Conservation (phyloP, 306 rosid species). For the Cyamopsis tetragonoloba region DNA sequence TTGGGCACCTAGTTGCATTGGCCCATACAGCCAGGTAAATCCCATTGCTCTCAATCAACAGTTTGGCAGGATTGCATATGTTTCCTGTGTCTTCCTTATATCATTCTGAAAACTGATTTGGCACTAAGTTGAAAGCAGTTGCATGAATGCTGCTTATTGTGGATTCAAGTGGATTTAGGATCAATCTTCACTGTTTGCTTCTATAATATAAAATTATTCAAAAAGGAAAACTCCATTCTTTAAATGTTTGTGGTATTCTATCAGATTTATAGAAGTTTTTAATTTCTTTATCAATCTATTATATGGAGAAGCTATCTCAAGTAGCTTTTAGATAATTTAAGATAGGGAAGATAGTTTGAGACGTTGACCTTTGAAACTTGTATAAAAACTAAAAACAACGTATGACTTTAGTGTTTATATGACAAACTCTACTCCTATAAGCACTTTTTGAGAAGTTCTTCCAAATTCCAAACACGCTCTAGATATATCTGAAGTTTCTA, state of each 20-base stretch:
- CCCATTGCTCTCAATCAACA: background rate
- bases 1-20: conserved; percentile 99
- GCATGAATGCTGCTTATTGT: background rate
- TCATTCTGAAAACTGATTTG: conserved; percentile 1
- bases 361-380: too few species aligned
- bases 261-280: too few species aligned
- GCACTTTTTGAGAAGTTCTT: too few species aligned
- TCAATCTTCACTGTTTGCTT: background rate
- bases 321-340: too few species aligned
- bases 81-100: conserved; percentile 6
- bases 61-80: background rate
- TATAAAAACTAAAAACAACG: too few species aligned
- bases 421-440: too few species aligned
- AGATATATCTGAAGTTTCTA: background rate
- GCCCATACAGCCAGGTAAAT: conserved; percentile 95
- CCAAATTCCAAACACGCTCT: too few species aligned
- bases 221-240: background rate
- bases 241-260: background rate
- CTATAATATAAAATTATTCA: background rate
- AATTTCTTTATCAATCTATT: too few species aligned
- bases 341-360: too few species aligned
- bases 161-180: conserved; percentile 19
- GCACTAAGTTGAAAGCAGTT: conserved; percentile 13
- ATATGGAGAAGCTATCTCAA: too few species aligned
- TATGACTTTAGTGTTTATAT: too few species aligned